A percentile compares a stretch with the other conserved stretches of the same genome.
Conservation (phyloP, 2,329 filamentous ascomycete genomes). For the Diplodia seriata region DNA sequence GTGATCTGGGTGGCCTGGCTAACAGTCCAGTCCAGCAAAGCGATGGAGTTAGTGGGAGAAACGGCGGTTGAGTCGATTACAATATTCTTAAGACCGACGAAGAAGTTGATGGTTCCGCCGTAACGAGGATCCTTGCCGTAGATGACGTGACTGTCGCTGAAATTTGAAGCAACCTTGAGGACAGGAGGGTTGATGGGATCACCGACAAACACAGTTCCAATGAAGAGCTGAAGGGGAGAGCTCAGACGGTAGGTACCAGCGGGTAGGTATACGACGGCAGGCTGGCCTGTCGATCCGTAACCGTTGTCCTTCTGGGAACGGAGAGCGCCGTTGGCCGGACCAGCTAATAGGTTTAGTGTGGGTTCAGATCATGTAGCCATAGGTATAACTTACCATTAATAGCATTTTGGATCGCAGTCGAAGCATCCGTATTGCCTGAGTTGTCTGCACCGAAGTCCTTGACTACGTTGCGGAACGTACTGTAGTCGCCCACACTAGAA, state of each 20-base stretch:
- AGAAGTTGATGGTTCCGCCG: conserved; percentile 39
- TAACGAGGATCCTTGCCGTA: conserved; percentile 36
- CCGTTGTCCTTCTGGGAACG: conserved; percentile 16
- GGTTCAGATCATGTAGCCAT: not conserved
- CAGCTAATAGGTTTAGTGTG: not conserved
- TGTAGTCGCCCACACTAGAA: conserved; percentile 36
- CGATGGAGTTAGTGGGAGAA: conserved; percentile 34
- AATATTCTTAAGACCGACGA: conserved; percentile 40
- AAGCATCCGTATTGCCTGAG: conserved; percentile 42
- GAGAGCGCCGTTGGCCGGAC: conserved; percentile 31
- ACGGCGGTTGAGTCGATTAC: conserved; percentile 40
- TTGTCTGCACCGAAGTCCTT: conserved; percentile 46
- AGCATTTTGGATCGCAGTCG: conserved; percentile 34
- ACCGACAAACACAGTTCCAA: conserved; percentile 30
- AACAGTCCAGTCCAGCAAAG: conserved; percentile 41
- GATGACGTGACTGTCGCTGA: conserved; percentile 31
- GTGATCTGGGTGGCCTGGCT: conserved; percentile 41
- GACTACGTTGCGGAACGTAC: conserved; percentile 49
- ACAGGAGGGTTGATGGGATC: conserved; percentile 23
- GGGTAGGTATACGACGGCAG: conserved; percentile 41
- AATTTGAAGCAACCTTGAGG: conserved; percentile 15
- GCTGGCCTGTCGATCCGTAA: conserved; percentile 38
- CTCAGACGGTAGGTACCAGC: conserved; percentile 39
- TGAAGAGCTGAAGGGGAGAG: conserved; percentile 37
- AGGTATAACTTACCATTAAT: conserved; percentile 13